Evolutionary conservation across 2,329 filamentous ascomycete genomes (phyloP).

Genomic region (Metarhizium album): DNA sequence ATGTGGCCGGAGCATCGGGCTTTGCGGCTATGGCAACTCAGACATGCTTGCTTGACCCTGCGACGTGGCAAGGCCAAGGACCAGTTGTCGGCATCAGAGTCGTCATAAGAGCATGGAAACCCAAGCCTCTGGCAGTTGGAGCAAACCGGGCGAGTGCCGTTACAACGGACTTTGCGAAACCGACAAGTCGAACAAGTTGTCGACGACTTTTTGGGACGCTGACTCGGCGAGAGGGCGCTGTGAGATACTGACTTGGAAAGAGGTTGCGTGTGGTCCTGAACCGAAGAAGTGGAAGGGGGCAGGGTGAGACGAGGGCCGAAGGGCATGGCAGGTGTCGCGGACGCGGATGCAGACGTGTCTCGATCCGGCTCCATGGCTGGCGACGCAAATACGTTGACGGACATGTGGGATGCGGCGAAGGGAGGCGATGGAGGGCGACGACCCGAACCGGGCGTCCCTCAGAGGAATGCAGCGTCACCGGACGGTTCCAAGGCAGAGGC

Average conservation of each 20-base stretch:
- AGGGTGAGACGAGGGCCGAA: not conserved
- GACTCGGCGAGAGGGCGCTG: slow-evolving; percentile 13
- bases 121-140: slow-evolving; percentile 48
- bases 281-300: not conserved
- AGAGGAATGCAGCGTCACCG: not conserved
- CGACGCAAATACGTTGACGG: slow-evolving; percentile 2
- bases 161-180: slow-evolving; percentile 47
- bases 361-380: slow-evolving; percentile 5
- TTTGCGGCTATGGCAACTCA: slow-evolving; percentile 47
- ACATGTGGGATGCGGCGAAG: not conserved
- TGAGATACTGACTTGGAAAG: not conserved
- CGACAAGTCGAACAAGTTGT: slow-evolving; percentile 44
- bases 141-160: slow-evolving; percentile 41
- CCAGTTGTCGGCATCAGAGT: slow-evolving; percentile 30
- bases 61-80: slow-evolving; percentile 37
- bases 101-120: slow-evolving; percentile 47
- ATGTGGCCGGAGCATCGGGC: slow-evolving; percentile 47
- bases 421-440: not conserved
- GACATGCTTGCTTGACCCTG: slow-evolving; percentile 45
- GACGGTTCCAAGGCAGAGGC: not conserved
- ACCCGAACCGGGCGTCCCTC: not conserved
- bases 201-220: slow-evolving; percentile 30
- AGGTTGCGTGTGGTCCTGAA: not conserved
- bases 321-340: not conserved
- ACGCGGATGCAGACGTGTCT: not conserved